Evolutionary conservation across 495 filamentous ascomycete genomes (phyloP).

Genomic region (Parmelia sp.): DNA sequence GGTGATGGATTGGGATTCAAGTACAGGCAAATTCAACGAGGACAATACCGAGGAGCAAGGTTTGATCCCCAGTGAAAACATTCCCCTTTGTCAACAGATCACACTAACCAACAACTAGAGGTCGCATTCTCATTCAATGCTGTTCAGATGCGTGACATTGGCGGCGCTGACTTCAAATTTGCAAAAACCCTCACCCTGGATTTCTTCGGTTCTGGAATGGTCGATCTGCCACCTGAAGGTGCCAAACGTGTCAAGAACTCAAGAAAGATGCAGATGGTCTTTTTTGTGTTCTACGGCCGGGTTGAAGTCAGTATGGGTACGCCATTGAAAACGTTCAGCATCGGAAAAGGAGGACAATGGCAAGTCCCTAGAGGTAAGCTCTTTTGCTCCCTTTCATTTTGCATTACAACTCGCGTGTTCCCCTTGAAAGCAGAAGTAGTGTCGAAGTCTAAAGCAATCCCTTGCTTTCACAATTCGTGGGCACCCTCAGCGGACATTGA

Average conservation of each 20-base stretch:
- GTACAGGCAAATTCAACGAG: slow-evolving; percentile 44
- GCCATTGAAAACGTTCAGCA: slow-evolving; percentile 68
- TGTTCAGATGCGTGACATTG: slow-evolving; percentile 69
- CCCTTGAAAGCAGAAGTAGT: background rate
- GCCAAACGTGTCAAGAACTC: slow-evolving; percentile 85
- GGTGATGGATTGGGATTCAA: slow-evolving; percentile 52
- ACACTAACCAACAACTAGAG: slow-evolving; percentile 37
- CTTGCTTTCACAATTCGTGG: background rate
- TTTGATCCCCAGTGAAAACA: slow-evolving; percentile 28
- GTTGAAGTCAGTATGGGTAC: slow-evolving; percentile 68
- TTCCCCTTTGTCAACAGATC: background rate
- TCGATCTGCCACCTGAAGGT: slow-evolving; percentile 75
- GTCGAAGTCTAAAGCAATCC: background rate
- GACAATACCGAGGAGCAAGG: slow-evolving; percentile 53
- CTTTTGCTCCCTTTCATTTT: slow-evolving; percentile 17
- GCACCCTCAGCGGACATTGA: background rate
- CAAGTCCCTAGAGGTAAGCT: slow-evolving; percentile 86
- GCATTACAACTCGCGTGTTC: slow-evolving; percentile 11
- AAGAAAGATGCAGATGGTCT: slow-evolving; percentile 89
- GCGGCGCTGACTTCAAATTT: slow-evolving; percentile 70
- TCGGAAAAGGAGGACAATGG: slow-evolving; percentile 80
- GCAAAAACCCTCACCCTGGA: slow-evolving; percentile 76
- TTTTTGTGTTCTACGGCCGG: slow-evolving; percentile 76
- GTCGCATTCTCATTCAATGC: slow-evolving; percentile 70
- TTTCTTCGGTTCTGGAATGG: slow-evolving; percentile 82